Base-by-base conservation (phyloP, 202 grass and related monocot genomes). In the Zizania palustris region DNA sequence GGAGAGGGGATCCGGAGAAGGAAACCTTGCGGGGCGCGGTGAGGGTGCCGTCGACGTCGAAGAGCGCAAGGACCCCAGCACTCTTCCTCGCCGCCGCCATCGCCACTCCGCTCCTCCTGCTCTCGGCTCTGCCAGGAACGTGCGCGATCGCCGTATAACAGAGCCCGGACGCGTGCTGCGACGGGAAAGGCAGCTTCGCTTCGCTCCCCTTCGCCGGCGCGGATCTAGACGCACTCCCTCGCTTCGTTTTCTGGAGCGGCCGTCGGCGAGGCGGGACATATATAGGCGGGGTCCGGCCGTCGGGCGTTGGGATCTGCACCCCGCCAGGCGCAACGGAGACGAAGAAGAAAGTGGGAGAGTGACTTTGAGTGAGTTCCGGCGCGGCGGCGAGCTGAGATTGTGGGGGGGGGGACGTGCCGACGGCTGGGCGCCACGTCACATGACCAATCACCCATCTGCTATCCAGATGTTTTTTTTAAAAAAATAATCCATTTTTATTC, bases 11-110 rank as follows among this genome's bases (percentile, higher is more conserved):
- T 70, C 56, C 46, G 22, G 38, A 56, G 0, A 28, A 28, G 28
- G 28, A 56, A 53, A 28, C 89, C 89, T 98, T 98, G 79, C 89
- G 85, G 11, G 96, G 68, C 13, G 87, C 87, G n/a, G 96, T 98
- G 85, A 98, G 96, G 10, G 96, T 98, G 56, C 91, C 96, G 65
- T 99, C 96, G 74, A 99, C 89, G 59, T 99, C 96, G 71, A 96
- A 96, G 28, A 99, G 84, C 60, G 96, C 96, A 67, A 99, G 85
- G 46, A 96, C 92, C 3, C 89, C 87, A 13, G 85, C 63, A 62
- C 49, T 70, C 57, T 44, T 75, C 20, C 63, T 76, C 43, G 58
- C 51, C 73, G 61, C 59, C 41, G 87, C 91, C 91, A 93, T 88
- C 21, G 42, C 66, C 40, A 15, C 28, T 4, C 22, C 20, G 22